A percentile compares a stretch with the other conserved stretches of the same genome.
phyloP scores from a whole-genome alignment of 2,329 filamentous ascomycete genomes.

The Podosphaera leucotricha region DNA sequence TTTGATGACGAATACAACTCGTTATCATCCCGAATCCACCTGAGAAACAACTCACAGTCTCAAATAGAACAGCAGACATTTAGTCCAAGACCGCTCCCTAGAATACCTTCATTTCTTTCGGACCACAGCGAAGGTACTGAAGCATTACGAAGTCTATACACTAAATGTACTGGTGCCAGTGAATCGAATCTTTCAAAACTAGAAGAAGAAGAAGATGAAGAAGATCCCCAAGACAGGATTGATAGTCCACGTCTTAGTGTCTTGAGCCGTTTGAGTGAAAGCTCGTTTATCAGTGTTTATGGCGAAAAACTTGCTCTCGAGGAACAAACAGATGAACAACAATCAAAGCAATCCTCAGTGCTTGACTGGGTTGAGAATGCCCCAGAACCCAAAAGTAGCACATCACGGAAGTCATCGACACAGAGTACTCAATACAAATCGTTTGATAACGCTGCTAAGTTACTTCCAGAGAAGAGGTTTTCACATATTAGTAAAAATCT shows the following conservation, averaged over 20 bases:
- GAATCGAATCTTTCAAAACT: constrained; percentile 26
- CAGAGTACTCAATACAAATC: constrained; percentile 20
- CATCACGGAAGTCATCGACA: constrained; percentile 2
- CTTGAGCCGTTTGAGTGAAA: constrained; percentile 42
- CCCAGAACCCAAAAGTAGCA: constrained; percentile 4
- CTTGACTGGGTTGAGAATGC: constrained; percentile 16
- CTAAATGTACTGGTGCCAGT: constrained; percentile 11
- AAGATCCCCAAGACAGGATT: constrained; percentile 16
- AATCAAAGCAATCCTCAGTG: constrained; percentile 8
- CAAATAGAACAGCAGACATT: neutral
- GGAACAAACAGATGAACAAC: constrained; percentile 4
- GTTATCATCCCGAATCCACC: neutral
- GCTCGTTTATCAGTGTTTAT: constrained; percentile 42
- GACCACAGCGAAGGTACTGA: constrained; percentile 34
- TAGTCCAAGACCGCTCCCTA: constrained; percentile 17
- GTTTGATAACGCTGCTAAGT: constrained; percentile 21
- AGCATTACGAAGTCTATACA: constrained; percentile 34
- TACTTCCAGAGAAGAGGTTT: constrained; percentile 3
- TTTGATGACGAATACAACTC: neutral
- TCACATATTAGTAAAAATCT: neutral
- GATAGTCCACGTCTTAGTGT: constrained; percentile 38
- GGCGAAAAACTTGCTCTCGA: constrained; percentile 19
- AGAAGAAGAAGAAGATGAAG: constrained; percentile 21
- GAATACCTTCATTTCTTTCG: constrained; percentile 42
- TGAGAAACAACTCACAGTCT: neutral